Conservation (phyloP, 208 protist species). For the Angomonas ambiguus region DNA sequence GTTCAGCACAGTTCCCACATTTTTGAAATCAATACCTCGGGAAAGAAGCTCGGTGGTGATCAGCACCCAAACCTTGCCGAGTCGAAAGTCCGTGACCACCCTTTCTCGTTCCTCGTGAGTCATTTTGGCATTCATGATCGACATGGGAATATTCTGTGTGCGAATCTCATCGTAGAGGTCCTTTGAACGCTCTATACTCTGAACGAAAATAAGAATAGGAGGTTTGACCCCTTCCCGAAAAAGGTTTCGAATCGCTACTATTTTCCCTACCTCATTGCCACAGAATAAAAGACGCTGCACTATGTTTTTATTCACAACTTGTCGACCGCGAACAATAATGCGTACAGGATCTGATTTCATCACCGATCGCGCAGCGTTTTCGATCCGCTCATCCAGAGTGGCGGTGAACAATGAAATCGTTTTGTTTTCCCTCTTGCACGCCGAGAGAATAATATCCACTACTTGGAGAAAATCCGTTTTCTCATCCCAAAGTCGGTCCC, state of each 20-base stretch:
- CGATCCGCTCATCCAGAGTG: constrained; percentile 90
- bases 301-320: constrained; percentile 72
- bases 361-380: constrained; percentile 85
- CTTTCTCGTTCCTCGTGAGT: constrained; percentile 88
- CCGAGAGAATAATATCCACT: constrained; percentile 86
- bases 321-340: constrained; percentile 90
- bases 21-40: constrained; percentile 98
- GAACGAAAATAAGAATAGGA: constrained; percentile 97
- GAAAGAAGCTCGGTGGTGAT: constrained; percentile 97
- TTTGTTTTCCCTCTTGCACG: constrained; percentile 72
- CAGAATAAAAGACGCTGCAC: constrained; percentile 93
- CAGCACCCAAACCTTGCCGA: constrained; percentile 95
- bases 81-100: constrained; percentile 93
- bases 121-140: constrained; percentile 89
- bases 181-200: constrained; percentile 96
- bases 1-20: constrained; percentile 97
- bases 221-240: constrained; percentile 90
- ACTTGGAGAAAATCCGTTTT: constrained; percentile 70
- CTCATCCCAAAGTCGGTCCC: constrained; percentile 95
- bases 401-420: constrained; percentile 92
- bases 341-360: constrained; percentile 90
- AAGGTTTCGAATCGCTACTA: constrained; percentile 94
- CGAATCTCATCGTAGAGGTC: constrained; percentile 95
- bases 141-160: constrained; percentile 79
- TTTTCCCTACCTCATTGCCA: constrained; percentile 96